These are phyloP conservation scores for Plasmodium gonderi DNA, from an alignment of 169 alveolate species.

Conservation along the genomic window DNA sequence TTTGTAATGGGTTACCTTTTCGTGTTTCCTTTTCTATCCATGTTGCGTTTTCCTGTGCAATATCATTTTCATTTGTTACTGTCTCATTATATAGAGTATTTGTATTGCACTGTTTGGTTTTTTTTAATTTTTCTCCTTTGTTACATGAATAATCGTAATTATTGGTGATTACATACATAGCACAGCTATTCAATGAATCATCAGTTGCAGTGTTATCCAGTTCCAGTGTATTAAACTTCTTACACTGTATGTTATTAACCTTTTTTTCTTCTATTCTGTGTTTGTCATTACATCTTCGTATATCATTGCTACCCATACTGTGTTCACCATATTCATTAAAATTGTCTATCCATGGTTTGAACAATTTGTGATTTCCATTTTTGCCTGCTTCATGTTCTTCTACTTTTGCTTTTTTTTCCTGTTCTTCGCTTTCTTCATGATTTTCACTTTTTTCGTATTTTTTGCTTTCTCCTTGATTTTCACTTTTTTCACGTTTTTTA, in stretches of 20 bases:
- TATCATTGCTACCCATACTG: neutral
- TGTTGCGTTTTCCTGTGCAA: neutral
- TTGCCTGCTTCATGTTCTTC: neutral
- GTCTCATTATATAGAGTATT: neutral
- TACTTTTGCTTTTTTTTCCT: neutral
- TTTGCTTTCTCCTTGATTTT: neutral
- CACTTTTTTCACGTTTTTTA: neutral
- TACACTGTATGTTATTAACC: neutral
- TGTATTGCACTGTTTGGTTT: neutral
- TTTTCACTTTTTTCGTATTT: neutral
- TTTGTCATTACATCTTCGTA: neutral
- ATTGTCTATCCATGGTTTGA: neutral
- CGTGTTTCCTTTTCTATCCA: neutral
- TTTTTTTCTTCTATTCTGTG: neutral
- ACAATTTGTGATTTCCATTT: neutral
- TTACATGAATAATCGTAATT: neutral
- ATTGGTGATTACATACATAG: neutral
- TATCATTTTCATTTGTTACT: neutral
- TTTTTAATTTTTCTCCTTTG: neutral
- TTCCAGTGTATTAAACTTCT: neutral
- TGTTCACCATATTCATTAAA: neutral
- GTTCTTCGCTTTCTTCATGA: neutral
- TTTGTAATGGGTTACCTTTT: neutral
- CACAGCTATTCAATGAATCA: neutral
- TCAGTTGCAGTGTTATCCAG: neutral